A percentile compares a stretch with the other conserved stretches of the same genome.
phyloP scores from a whole-genome alignment of 192 early-diverging fungal species.

The Globomyces pollinis-pini region DNA sequence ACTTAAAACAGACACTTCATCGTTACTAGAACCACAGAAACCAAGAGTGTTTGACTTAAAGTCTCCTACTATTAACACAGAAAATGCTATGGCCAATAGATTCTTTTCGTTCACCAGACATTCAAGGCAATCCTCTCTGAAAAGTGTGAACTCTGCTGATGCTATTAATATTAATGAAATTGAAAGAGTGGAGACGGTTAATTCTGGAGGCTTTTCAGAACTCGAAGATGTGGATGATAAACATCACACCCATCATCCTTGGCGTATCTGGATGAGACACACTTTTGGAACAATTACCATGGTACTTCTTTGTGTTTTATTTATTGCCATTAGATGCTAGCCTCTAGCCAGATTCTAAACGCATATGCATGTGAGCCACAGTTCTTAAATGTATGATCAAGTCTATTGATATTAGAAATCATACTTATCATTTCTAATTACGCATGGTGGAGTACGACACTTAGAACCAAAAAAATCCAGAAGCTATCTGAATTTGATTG shows the following conservation, averaged over 20 bases:
- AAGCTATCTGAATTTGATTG: slow-evolving; percentile 21
- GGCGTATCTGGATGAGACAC: slow-evolving; percentile 4
- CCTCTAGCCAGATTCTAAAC: slow-evolving; percentile 29
- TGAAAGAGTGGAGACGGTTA: not conserved
- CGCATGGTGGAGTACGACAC: slow-evolving; percentile 26
- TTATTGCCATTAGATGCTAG: no score
- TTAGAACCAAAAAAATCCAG: slow-evolving; percentile 14
- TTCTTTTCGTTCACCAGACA: not conserved
- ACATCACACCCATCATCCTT: not conserved
- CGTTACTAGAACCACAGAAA: not conserved
- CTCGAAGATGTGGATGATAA: slow-evolving; percentile 8
- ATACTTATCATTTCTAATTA: slow-evolving; percentile 28
- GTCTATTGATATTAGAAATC: slow-evolving; percentile 10
- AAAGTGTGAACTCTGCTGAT: no score
- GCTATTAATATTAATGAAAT: no score
- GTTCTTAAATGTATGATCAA: slow-evolving; percentile 20
- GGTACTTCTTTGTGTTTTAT: no score
- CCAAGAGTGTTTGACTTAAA: no score
- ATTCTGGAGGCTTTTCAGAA: no score
- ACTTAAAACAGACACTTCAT: not conserved
- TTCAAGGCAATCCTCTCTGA: not conserved
- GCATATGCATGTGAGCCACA: slow-evolving; percentile 31
- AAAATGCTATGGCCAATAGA: no score
- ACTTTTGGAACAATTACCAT: slow-evolving; percentile 24
- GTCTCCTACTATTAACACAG: no score